Evolutionary conservation across 2,329 filamentous ascomycete genomes (phyloP).

Genomic region (Penicillium sp.): DNA sequence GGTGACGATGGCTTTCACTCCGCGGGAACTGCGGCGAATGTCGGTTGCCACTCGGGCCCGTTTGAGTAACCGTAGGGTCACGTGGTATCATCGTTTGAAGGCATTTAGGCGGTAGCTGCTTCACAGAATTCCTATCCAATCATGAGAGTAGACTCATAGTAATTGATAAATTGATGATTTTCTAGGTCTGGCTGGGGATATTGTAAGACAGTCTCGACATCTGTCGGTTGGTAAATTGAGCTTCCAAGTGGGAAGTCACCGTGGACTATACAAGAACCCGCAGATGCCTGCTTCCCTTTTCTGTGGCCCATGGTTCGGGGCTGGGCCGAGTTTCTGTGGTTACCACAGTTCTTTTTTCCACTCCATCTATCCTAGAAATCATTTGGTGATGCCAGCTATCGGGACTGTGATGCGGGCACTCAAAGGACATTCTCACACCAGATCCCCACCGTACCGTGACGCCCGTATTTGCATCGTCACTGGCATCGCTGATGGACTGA

Average conservation of each 20-base stretch:
- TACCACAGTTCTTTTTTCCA: not conserved
- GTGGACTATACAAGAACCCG: not conserved
- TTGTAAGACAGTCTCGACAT: too few relatives aligned
- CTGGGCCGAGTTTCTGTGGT: conserved; percentile 5
- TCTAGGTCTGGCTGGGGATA: not conserved
- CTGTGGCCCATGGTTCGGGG: conserved; percentile 5
- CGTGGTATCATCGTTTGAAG: conserved; percentile 22
- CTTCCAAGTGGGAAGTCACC: not conserved
- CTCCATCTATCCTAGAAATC: not conserved
- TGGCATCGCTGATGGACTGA: not conserved
- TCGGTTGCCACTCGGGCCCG: conserved; percentile 34
- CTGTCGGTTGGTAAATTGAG: not conserved
- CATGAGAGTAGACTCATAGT: not conserved
- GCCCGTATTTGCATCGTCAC: not conserved
- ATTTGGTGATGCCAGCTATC: not conserved
- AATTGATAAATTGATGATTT: not conserved
- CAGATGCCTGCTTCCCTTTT: not conserved
- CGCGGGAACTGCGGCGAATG: conserved; percentile 39
- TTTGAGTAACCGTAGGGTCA: conserved; percentile 30
- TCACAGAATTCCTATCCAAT: not conserved
- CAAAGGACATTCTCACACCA: not conserved
- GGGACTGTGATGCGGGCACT: not conserved
- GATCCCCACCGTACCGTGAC: not conserved
- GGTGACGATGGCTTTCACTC: conserved; percentile 29
- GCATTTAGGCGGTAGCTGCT: not conserved